Base-by-base conservation (phyloP, 306 rosid genomes). In the Fagus crenata region DNA sequence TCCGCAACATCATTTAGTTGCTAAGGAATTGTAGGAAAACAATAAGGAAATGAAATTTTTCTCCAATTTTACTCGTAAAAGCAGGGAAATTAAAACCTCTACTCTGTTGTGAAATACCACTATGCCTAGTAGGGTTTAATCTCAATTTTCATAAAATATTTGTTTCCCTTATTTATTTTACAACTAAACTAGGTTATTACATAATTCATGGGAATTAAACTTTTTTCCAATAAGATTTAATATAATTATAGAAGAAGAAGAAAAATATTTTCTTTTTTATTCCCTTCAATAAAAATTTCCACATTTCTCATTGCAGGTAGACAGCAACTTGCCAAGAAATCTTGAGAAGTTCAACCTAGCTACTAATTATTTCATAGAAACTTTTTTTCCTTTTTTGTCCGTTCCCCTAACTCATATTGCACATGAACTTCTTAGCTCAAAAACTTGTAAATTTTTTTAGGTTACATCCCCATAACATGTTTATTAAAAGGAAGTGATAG, bases 401-500 rank as follows among this genome's bases (percentile, higher is more conserved):
- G 51, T 61, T 36, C 7, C 39, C 7, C 17, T 14, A 14, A 75
- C 36, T 33, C 69, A 75, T 58, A 32, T 35, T 35, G 5, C 49
- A 61, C 18, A 75, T 64, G 33, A 75, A 49, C 72, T 35, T 75
- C 49, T 32, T 46, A 63, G 22, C 31, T 12, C 36, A 9, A 12
- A 58, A 59, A 9, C 0, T 6, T 15, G 35, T 22, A 7, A 56
- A 7, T 22, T 31, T 59, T 32, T 54, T 28, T 54, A 4, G 60
- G 2, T 39, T 9, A 56, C 32, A 56, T 7, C 12, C 33, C 28
- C 28, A 6, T 5, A 7, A 71, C 49, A 17, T 28, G 17, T 3
- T 3, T n/a, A 63, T 60, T n/a, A 6, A 32, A 1, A 17, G 28
- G 32, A 55, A 51, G 74, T 58, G n/a, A 49, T 22, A 28, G 6